These are phyloP conservation scores for Adansonia gregorii DNA, from an alignment of 441 rosid species.

Conservation along the genomic window DNA sequence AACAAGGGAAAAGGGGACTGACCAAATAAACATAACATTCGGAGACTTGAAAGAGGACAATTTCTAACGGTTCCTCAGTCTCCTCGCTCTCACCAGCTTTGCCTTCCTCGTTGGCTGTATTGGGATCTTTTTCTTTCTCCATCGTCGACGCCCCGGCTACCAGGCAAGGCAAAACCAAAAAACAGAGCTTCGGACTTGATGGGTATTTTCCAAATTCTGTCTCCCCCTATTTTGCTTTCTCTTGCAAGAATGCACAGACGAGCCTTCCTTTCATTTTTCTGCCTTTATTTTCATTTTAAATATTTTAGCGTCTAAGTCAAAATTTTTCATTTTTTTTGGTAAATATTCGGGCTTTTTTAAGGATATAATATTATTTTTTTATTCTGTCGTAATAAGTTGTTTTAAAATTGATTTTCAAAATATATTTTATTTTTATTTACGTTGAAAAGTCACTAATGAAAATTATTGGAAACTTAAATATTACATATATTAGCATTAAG, in stretches of 20 bases:
- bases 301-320: neutral
- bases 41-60: conserved; percentile 80
- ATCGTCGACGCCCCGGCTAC: conserved; percentile 32
- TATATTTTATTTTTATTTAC: no score
- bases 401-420: no score
- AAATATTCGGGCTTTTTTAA: no score
- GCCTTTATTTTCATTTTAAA: no score
- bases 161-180: neutral
- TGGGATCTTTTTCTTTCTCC: conserved; percentile 47
- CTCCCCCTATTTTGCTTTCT: neutral
- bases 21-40: conserved; percentile 96
- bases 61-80: conserved; percentile 65
- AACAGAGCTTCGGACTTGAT: conserved; percentile 16
- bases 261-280: neutral
- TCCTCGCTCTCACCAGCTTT: conserved; percentile 52
- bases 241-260: neutral
- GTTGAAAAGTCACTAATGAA: no score
- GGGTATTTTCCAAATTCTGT: neutral
- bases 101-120: conserved; percentile 38
- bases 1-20: conserved; percentile 24
- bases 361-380: no score
- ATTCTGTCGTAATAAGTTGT: no score
- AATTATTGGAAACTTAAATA: no score
- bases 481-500: no score
- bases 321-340: no score